Evolutionary conservation across 1,284 basidiomycete species (phyloP).

Genomic region (Agaricales sp.): DNA sequence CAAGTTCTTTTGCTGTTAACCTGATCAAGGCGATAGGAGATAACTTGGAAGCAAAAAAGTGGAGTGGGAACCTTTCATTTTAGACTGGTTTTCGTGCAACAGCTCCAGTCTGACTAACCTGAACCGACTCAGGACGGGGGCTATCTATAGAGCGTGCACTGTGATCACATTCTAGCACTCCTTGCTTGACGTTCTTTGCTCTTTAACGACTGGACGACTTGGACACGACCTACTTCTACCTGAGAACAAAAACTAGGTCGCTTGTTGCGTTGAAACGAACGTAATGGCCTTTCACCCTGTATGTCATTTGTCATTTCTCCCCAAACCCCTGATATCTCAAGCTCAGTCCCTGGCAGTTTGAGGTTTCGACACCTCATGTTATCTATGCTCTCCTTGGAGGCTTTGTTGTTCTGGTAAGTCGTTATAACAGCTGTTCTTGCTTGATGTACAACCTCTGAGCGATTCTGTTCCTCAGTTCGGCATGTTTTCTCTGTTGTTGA

Average conservation of each 20-base stretch:
- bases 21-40: too few species aligned
- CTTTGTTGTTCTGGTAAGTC: conserved; percentile 52
- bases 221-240: not conserved
- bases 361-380: conserved; percentile 60
- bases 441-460: not conserved
- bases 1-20: not conserved
- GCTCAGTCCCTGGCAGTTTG: conserved; percentile 30
- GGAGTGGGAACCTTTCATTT: too few species aligned
- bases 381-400: conserved; percentile 79
- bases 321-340: not conserved
- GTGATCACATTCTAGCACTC: too few species aligned
- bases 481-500: conserved; percentile 89
- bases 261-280: not conserved
- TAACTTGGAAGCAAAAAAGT: too few species aligned
- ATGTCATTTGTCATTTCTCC: not conserved
- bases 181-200: too few species aligned
- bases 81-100: too few species aligned
- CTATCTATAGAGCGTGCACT: too few species aligned
- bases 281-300: not conserved
- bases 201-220: not conserved
- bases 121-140: too few species aligned
- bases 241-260: not conserved
- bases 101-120: too few species aligned
- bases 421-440: not conserved
- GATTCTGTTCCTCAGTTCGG: conserved; percentile 50